Conservation (phyloP, 83 land plant species). For the Picea abies region DNA sequence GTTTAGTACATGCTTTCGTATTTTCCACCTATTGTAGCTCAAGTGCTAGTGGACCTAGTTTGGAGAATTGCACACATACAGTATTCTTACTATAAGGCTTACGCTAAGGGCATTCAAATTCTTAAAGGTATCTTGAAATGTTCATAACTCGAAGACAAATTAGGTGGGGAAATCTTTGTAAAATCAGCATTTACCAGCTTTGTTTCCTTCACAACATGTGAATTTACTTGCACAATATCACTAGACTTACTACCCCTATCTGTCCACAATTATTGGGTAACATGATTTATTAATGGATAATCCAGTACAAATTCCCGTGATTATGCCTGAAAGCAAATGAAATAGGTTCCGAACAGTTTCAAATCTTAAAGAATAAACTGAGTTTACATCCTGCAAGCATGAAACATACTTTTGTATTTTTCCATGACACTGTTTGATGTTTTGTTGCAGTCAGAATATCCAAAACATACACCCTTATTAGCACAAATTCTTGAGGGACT, state of each 20-base stretch:
- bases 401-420: not conserved
- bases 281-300: not conserved
- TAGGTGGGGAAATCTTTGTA: too few species aligned
- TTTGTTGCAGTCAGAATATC: constrained; percentile 58
- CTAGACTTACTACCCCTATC: not conserved
- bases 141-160: too few species aligned
- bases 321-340: not conserved
- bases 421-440: not conserved
- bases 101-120: too few species aligned
- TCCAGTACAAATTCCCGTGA: not conserved
- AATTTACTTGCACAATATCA: not conserved
- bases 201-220: too few species aligned
- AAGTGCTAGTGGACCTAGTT: too few species aligned
- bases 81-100: too few species aligned
- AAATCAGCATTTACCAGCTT: too few species aligned
- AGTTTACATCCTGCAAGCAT: not conserved
- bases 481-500: constrained; percentile 54
- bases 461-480: constrained; percentile 58
- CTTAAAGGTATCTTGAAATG: too few species aligned
- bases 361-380: not conserved
- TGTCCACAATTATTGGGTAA: not conserved
- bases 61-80: too few species aligned
- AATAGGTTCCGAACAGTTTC: not conserved
- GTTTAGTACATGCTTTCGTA: too few species aligned
- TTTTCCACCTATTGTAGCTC: too few species aligned